Conservation (phyloP, 2,329 filamentous ascomycete species). For the Alternaria dauci region DNA sequence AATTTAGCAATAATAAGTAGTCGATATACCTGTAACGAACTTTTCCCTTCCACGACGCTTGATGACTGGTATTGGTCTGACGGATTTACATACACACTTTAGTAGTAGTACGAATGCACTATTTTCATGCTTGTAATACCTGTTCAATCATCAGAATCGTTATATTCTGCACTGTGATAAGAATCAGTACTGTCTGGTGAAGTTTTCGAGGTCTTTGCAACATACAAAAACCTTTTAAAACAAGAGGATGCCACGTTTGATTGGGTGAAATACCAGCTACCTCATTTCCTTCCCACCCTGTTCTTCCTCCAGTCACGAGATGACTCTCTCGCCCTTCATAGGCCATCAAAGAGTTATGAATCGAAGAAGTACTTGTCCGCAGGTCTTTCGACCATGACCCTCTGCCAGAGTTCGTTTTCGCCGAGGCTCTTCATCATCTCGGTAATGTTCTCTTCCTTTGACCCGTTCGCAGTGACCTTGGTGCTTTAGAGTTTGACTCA, state of each 20-base stretch:
- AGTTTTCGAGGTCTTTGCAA: too few relatives aligned
- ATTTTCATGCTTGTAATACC: neutral
- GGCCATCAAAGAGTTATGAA: neutral
- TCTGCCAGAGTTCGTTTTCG: slow-evolving; percentile 3
- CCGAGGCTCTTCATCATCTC: neutral
- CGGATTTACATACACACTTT: neutral
- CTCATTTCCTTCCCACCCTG: too few relatives aligned
- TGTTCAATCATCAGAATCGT: neutral
- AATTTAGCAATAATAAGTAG: neutral
- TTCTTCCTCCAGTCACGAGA: too few relatives aligned
- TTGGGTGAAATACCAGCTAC: too few relatives aligned
- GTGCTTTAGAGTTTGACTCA: neutral
- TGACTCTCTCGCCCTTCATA: neutral
- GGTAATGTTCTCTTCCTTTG: neutral
- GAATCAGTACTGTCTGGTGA: too few relatives aligned
- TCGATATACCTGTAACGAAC: neutral
- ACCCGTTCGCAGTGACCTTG: slow-evolving; percentile 1
- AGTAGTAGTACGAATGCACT: slow-evolving; percentile 2
- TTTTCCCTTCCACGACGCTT: neutral
- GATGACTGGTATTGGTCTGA: slow-evolving; percentile 1
- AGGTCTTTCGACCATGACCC: neutral
- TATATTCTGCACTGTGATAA: too few relatives aligned
- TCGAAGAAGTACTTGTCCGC: neutral
- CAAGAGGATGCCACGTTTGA: too few relatives aligned
- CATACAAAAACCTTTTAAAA: too few relatives aligned